Evolutionary conservation across 805 yeast species (phyloP).

Genomic region (Cyberlindnera xylosilytica): DNA sequence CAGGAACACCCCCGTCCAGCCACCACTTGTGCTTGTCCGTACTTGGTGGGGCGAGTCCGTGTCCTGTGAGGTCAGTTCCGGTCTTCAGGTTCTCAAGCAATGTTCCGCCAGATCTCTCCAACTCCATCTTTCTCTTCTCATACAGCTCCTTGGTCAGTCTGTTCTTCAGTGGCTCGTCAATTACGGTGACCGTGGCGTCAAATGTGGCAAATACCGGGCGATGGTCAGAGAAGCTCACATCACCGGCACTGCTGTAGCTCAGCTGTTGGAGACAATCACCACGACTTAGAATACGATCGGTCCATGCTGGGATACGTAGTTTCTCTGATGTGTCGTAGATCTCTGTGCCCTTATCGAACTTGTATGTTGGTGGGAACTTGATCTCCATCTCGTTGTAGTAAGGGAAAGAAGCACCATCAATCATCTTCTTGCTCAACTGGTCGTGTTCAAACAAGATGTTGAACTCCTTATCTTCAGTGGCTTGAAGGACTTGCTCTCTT

Average conservation of each 20-base stretch:
- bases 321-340: slow-evolving; percentile 87
- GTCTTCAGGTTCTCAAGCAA: no score
- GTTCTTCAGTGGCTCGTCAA: slow-evolving; percentile 55
- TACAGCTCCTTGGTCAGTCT: slow-evolving; percentile 53
- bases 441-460: slow-evolving; percentile 61
- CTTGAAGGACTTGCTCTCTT: slow-evolving; percentile 68
- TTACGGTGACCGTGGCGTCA: slow-evolving; percentile 57
- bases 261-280: slow-evolving; percentile 41
- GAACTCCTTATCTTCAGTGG: slow-evolving; percentile 44
- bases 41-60: slow-evolving; percentile 82
- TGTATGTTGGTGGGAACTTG: slow-evolving; percentile 78
- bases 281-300: slow-evolving; percentile 76
- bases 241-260: slow-evolving; percentile 65
- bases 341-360: slow-evolving; percentile 81
- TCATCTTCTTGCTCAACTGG: slow-evolving; percentile 76
- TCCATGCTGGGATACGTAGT: slow-evolving; percentile 94
- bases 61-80: slow-evolving; percentile 29
- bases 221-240: slow-evolving; percentile 74
- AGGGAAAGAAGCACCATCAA: slow-evolving; percentile 68
- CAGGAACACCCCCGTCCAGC: slow-evolving; percentile 65
- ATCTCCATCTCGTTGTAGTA: slow-evolving; percentile 57
- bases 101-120: slow-evolving; percentile 21
- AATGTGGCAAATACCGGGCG: slow-evolving; percentile 88
- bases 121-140: slow-evolving; percentile 36
- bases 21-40: slow-evolving; percentile 87